Conservation (phyloP, 768 basidiomycete species). For the Pilatotrama ljubarskyi region DNA sequence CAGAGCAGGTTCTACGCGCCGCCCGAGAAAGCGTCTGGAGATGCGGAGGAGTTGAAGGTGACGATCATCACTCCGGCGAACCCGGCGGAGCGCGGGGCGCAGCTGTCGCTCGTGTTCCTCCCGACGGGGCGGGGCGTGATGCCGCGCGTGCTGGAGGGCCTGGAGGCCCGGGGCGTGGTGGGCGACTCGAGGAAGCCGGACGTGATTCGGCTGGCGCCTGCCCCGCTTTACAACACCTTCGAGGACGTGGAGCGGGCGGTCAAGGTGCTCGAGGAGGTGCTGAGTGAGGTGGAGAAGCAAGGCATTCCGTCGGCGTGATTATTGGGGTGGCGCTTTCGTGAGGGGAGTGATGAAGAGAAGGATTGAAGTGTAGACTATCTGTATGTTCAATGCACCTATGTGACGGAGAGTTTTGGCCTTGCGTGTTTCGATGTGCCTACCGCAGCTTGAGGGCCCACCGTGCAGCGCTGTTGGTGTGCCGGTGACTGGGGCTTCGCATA, state of each 20-base stretch:
- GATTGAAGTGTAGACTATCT: no score
- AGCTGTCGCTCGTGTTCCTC: slow-evolving; percentile 84
- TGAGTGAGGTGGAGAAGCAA: slow-evolving; percentile 37
- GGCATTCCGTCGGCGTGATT: slow-evolving; percentile 1
- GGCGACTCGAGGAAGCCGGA: slow-evolving; percentile 92
- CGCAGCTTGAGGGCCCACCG: no score
- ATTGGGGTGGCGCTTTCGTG: neutral
- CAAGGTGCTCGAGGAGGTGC: slow-evolving; percentile 58
- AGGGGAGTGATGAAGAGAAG: no score
- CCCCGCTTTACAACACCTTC: slow-evolving; percentile 83
- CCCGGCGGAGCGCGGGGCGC: slow-evolving; percentile 72
- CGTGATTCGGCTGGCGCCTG: slow-evolving; percentile 87
- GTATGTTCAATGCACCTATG: no score
- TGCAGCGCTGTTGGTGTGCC: no score
- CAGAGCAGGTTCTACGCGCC: slow-evolving; percentile 66
- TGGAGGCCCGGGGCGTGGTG: slow-evolving; percentile 74
- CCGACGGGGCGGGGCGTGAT: slow-evolving; percentile 63
- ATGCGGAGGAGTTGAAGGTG: slow-evolving; percentile 48
- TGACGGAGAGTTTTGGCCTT: no score
- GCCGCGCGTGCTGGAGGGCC: slow-evolving; percentile 60
- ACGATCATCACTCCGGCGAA: slow-evolving; percentile 89
- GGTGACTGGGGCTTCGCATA: no score
- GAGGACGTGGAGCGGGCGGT: slow-evolving; percentile 76
- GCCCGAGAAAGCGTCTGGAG: slow-evolving; percentile 19
- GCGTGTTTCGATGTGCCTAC: no score